Evolutionary conservation across 2,329 filamentous ascomycete genomes (phyloP), one percentile per base, ranked within the genome.

Genomic region (Pseudogymnoascus sp.): DNA sequence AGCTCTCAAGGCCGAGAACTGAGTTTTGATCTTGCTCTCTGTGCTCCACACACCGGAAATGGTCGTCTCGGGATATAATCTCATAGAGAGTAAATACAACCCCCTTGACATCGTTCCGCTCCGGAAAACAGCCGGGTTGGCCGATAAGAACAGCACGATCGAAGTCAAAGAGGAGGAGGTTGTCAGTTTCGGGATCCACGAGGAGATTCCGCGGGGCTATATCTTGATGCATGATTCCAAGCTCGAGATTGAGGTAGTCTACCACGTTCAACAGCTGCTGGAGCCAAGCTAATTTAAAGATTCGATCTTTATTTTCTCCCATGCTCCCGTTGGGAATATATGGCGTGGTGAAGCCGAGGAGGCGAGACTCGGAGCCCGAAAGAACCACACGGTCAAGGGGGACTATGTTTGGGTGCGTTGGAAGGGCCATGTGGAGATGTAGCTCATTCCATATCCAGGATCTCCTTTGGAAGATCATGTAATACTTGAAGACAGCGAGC

Each of bases 151-250:
- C 68, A 1, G 66, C 62, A 40, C 60, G 71, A 63, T 74, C 72
- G 62, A 77, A 77, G 68, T 77, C 75, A 56, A 77, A 76, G 1
- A 78, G 50, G 64, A 74, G 64, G 10, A 78, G 59, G 4, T 65
- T 64, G 59, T 77, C 70, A 15, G 73, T 75, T 10, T 61, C 40
- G 4, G 70, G 67, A 59, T 78, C 68, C 60, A 78, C 64, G 0
- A 78, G 53, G 4, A 78, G 68, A 63, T 78, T 78, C 33, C 74
- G 71, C 2, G 73, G 65, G 3, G 72, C 70, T 60, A 79, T 69
- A 62, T 77, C 77, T 64, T 76, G 72, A 66, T 78, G 77, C 42
- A 69, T 66, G 38, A 78, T 72, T 29, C 76, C 75, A 37, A 73
- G 65, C 37, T 70, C 62, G 10, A 77, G 67, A 61, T 78, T 78